Base-by-base conservation (phyloP, 495 filamentous ascomycete genomes). In the Lasiosphaeria ovina region DNA sequence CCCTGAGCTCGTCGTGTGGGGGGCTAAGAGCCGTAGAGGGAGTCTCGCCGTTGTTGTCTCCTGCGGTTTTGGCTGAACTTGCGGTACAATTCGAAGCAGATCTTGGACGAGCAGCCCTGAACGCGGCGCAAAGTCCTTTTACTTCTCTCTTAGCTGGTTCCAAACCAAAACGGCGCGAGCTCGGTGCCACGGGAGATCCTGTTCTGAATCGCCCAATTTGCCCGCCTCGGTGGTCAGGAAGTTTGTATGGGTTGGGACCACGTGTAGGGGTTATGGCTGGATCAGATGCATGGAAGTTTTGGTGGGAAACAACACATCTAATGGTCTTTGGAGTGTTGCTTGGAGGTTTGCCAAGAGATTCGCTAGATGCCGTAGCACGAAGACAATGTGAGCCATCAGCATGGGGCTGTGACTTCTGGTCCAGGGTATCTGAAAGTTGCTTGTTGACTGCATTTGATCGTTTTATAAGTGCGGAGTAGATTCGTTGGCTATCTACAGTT, bases 401-500 rank as follows among this genome's bases (percentile, higher is more conserved):
- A 32, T 24, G 31, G 4, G 35, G n/a, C 6, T 44, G 40, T 36
- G 3, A 74, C 63, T 16, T 76, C 72, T 59, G 74, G 68, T 24
- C 77, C 70, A 3, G 65, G 33, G 45, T 70, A 66, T 51, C 68
- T 35, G 2, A 61, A 56, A 60, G 12, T 10, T 48, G 50, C 8
- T 54, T 59, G 72, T 57, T 54, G 70, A 4, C 65, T 72, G 51
- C 73, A 35, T 79, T 76, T 51, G 90, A 81, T 34, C 84, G 83
- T 62, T 84, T 86, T 81, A 91, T 86, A 62, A 93, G 74, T 0
- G 89, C 90, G 3, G 87, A 86, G 64, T 89, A 92, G 36, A 93
- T 75, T 35, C 87, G 82, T 32, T 87, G 81, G 54, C 84, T 86
- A 60, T 90, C 80, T 32, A 88, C 75, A 2, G 74, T 54, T 4